Base-by-base conservation (phyloP, 2,329 filamentous ascomycete species). In the Paraphaeosphaeria sporulosa region DNA sequence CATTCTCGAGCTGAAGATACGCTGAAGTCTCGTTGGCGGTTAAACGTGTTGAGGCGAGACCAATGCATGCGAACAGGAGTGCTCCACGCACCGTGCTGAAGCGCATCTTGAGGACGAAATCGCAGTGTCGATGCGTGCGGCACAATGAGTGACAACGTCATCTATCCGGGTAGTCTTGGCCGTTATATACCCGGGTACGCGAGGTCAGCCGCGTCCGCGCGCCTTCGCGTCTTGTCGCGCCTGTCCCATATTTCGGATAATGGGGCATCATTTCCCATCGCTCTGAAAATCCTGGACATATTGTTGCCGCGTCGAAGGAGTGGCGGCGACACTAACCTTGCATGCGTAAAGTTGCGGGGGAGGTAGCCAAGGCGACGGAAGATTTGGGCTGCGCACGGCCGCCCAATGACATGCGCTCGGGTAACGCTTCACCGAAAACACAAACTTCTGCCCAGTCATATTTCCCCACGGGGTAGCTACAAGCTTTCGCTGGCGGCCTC, bases 11-110 rank as follows among this genome's bases (percentile, higher is more conserved):
- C 10, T 60, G 58, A 7, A 60, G 40, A 47, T 60, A 60, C 17
- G 53, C 27, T 15, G 58, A 60, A 5, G 52, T 60, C 53, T 60
- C 46, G 17, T 60, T 60, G 58, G 58, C 58, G 21, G 46, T 60
- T 6, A 60, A 53, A 5, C 21, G 58, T n/a, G 58, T 27, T 15
- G 32, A 27, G 17, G 25, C 30, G n/a, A 52, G 12, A 30, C 30
- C 48, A 32, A 36, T 51, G 48, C 30, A 34, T 23, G 34, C 19
- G 30, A 51, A 30, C 27, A 40, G 21, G 19, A 51, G 30, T 21
- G 30, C 48, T 25, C 17, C 48, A 51, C 48, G 27, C n/a, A 38
- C 34, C 4, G 19, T 30, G n/a, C 19, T 21, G 17, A 51, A 12
- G 9, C 30, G n/a, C 48, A 51, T 38, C 30, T 8, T 38, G 30